Conservation (phyloP, 2,329 filamentous ascomycete genomes). For the Mollisiaceae sp. region DNA sequence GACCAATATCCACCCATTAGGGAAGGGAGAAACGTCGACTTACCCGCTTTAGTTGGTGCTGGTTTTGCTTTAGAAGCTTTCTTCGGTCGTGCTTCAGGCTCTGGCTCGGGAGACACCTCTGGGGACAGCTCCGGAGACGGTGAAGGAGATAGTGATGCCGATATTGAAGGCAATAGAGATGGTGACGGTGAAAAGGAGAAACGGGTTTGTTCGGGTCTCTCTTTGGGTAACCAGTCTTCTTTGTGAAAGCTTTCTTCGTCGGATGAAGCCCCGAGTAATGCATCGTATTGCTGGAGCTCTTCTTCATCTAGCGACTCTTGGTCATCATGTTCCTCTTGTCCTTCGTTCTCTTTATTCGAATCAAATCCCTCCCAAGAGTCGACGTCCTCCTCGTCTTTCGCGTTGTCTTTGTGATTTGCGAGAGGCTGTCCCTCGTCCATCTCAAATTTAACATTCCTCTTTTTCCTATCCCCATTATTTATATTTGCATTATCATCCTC, state of each 20-base stretch:
- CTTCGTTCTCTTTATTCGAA: constrained; percentile 28
- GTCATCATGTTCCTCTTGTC: constrained; percentile 31
- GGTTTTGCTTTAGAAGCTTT: constrained; percentile 28
- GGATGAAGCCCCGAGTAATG: constrained; percentile 40
- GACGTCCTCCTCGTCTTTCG: constrained; percentile 19
- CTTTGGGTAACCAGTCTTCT: constrained; percentile 30
- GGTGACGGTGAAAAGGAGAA: constrained; percentile 19
- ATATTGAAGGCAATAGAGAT: constrained; percentile 33
- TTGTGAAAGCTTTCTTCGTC: constrained; percentile 41
- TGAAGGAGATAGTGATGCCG: constrained; percentile 30
- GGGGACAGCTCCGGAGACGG: constrained; percentile 15
- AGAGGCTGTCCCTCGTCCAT: constrained; percentile 16
- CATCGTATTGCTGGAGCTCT: constrained; percentile 38
- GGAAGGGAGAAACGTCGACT: constrained; percentile 72
- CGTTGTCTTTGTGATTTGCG: constrained; percentile 13
- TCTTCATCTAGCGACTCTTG: constrained; percentile 35
- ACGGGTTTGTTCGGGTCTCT: constrained; percentile 16
- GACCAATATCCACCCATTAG: constrained; percentile 83
- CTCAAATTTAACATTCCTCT: constrained; percentile 16
- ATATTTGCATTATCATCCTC: constrained; percentile 18
- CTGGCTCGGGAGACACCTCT: constrained; percentile 14
- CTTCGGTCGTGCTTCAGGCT: constrained; percentile 28
- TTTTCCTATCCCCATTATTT: constrained; percentile 10
- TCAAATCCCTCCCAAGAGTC: constrained; percentile 29
- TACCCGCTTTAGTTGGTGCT: constrained; percentile 21